Base-by-base conservation (phyloP, 768 basidiomycete species). In the Sporobolomyces roseus region DNA sequence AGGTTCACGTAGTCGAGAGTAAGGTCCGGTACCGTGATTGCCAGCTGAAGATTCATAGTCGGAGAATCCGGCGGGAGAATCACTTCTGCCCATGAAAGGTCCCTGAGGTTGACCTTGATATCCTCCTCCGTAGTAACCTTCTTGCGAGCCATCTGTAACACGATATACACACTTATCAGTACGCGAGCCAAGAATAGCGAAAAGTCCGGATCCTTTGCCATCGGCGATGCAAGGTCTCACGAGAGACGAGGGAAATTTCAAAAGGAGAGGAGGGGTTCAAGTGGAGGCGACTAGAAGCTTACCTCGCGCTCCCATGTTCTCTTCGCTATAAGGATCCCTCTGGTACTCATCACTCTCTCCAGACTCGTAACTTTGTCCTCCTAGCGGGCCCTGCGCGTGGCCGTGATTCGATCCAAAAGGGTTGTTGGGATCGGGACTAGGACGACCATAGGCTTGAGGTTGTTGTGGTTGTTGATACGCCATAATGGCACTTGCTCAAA, bases 1-100 rank as follows among this genome's bases (percentile, higher is more conserved):
- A 45, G 91, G 86, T 74, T 97, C 93, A 53, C 86, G 85, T 83
- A 82, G 35, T 83, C 84, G 66, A 14, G 70, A 54, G 59, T 63
- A 72, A 0, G 70, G 55, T 10, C 51, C 65, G 16, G 55, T 51
- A 5, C 35, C 58, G 60, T 66, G 36, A 65, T 78, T 59, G 2
- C 46, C 63, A 4, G 63, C 19, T 1, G 67, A 68, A 21, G 50
- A 54, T n/a, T 70, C 65, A 49, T 70, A 66, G 65, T 73, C 65
- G 68, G 32, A 48, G 62, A 56, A 70, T 29, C 43, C 63, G 35
- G 56, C 63, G 30, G 68, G 65, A 13, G 72, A 70, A 53, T 70
- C 68, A 29, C 65, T 35, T 3, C 72, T 6, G 0, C 71, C 71
- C 41, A 68, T 61, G 61, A 68, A 68, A 10, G 64, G 67, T 10